A percentile compares a stretch with the other conserved stretches of the same genome.
Conservation (phyloP, 1,284 basidiomycete genomes). For the Amylostereum chailletii region DNA sequence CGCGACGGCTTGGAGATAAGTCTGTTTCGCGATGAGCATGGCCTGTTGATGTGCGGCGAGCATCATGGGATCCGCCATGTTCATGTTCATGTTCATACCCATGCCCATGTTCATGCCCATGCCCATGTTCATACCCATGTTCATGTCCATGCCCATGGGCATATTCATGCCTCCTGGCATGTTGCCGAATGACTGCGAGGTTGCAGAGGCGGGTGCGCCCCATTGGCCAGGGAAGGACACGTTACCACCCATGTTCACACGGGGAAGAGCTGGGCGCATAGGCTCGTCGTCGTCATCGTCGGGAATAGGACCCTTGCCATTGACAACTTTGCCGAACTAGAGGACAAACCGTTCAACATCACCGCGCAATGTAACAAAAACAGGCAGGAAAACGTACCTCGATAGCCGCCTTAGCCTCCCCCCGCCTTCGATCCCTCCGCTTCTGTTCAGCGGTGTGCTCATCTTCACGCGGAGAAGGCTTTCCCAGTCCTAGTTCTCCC, state of each 20-base stretch:
- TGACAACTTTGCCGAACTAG: conserved; percentile 74
- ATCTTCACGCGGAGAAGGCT: conserved; percentile 14
- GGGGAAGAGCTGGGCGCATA: conserved; percentile 19
- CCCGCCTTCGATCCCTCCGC: conserved; percentile 58
- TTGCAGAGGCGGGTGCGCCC: not conserved
- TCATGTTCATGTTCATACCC: conserved; percentile 30
- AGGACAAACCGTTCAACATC: not conserved
- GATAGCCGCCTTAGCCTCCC: conserved; percentile 70
- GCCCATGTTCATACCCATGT: conserved; percentile 6
- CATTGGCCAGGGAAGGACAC: conserved; percentile 6
- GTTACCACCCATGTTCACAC: conserved; percentile 1
- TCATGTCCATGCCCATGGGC: conserved; percentile 7
- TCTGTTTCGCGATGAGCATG: conserved; percentile 74
- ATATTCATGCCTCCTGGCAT: conserved; percentile 13
- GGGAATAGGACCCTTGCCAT: conserved; percentile 57
- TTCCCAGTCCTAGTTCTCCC: conserved; percentile 16
- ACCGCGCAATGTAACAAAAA: not conserved
- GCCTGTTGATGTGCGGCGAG: conserved; percentile 73
- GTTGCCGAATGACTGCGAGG: conserved; percentile 4
- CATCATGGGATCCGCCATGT: conserved; percentile 40
- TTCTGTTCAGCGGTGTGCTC: conserved; percentile 34
- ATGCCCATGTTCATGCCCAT: conserved; percentile 12
- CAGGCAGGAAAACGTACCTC: conserved; percentile 43
- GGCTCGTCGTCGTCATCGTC: conserved; percentile 49
- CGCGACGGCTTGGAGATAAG: conserved; percentile 77